A percentile compares a stretch with the other conserved stretches of the same genome.
Evolutionary conservation across 176 grass and related monocot genomes (phyloP).

Genomic region (Lolium perenne): DNA sequence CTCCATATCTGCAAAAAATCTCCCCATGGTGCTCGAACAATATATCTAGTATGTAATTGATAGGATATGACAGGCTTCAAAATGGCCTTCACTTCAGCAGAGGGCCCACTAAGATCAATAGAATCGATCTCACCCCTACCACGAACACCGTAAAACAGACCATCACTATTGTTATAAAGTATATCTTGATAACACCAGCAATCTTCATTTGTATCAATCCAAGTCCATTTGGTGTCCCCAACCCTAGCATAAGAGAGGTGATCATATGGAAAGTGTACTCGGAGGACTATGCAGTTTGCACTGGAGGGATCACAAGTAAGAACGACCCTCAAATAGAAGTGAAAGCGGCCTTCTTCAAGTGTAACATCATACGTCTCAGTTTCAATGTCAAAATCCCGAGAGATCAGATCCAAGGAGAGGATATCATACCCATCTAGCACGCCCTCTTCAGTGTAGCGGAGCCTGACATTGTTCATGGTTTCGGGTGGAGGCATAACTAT

Average conservation of each 20-base stretch:
- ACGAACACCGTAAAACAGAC: not conserved
- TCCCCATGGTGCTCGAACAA: not conserved
- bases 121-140: not conserved
- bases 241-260: not conserved
- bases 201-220: not conserved
- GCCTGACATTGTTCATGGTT: not conserved
- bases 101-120: not conserved
- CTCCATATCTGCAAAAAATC: not conserved
- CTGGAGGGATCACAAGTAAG: not conserved
- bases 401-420: not conserved
- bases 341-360: constrained; percentile 7
- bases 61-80: not conserved
- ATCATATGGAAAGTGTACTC: not conserved
- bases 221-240: not conserved
- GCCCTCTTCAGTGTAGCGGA: not conserved
- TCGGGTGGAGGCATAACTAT: not conserved
- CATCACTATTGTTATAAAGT: not conserved
- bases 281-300: not conserved
- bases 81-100: not conserved
- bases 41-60: not conserved
- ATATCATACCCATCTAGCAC: not conserved
- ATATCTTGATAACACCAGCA: not conserved
- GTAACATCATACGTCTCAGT: not conserved
- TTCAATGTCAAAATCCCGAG: not conserved
- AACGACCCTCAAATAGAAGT: not conserved